Evolutionary conservation across 495 filamentous ascomycete genomes (phyloP), one percentile per base, ranked within the genome.

Genomic region (Podospora appendiculata): DNA sequence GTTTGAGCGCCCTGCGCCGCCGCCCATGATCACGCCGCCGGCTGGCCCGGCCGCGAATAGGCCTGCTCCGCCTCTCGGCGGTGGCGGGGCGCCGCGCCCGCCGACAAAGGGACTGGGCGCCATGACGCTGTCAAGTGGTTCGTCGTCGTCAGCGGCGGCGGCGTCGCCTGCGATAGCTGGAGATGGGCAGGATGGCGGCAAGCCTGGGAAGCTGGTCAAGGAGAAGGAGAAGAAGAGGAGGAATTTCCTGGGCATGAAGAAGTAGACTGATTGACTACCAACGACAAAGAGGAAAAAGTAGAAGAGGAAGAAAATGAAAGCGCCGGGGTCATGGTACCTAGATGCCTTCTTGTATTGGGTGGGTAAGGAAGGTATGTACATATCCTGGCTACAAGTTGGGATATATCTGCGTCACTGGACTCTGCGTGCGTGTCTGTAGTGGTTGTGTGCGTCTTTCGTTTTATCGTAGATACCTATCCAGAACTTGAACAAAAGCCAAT

Each of bases 211-310:
- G 61, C 49, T 69, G 38, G 35, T 32, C 32, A 59, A 62, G 58
- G 79, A 38, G 3, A 38, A 38, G 36, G 36, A 85, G 68, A 84
- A 89, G 69, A 90, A 88, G 74, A 88, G 85, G 64, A 78, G 84
- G 58, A 82, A 85, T 60, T 87, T 94, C 62, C 89, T 91, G 68
- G 78, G 84, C 42, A 81, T 80, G 52, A 85, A 84, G 73, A 81
- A 80, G 53, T 67, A 25, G 25, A 25, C 25, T 25, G 25, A 2
- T 25, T 25, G 25, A 25, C 25, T 2, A 5, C 2, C 25, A 25
- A 5, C 25, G 25, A 25, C 2, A 5, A 25, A 25, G 25, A 25
- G 5, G 25, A 25, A 5, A n/a, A n/a, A n/a, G n/a, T n/a, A n/a
- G 25, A 25, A 25, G 25, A 25, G 5, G 25, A 25, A 25, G 25